Base-by-base conservation (phyloP, 495 filamentous ascomycete genomes). In the Podospora fimiseda region DNA sequence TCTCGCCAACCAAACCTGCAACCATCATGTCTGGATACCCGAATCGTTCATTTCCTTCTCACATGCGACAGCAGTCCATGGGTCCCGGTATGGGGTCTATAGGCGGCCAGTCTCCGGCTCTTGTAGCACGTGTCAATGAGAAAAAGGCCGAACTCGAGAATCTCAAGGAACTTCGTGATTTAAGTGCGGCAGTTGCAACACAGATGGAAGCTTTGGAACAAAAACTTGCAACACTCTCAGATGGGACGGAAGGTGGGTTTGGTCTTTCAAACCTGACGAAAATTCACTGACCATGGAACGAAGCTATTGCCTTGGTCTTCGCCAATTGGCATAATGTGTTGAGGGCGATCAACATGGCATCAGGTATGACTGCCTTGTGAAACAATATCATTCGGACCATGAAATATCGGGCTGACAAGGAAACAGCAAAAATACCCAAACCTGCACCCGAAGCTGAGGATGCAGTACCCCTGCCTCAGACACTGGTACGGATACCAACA, bases 321-420 rank as follows among this genome's bases (percentile, higher is more conserved):
- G 80, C 87, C 43, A 98, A 98, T 68, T 98, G 93, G 93, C 87
- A 95, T 61, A 94, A 90, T 65, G 91, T 98, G 48, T 77, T 98
- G 16, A 80, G 87, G 46, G 90, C 90, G 36, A 96, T 98, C 60
- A 87, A 86, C 63, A 94, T 98, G 84, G 91, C 94, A 52, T 95
- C 90, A 48, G 81, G 93, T 98, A 82, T 66, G 87, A 69, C 54
- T 52, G 45, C 15, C 52, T 23, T n/a, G 19, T n/a, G n/a, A n/a
- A n/a, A n/a, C n/a, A n/a, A n/a, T n/a, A n/a, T n/a, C n/a, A n/a
- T n/a, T n/a, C n/a, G n/a, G n/a, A n/a, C n/a, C n/a, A n/a, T n/a
- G n/a, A n/a, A n/a, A n/a, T n/a, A 43, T 14, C 49, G 48, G 83
- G 81, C 74, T 82, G 80, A 76, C 74, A 83, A 40, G 76, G 79